Conservation (phyloP, 228 moss, liverwort and hornwort genomes). For the Sphagnum magellanicum region DNA sequence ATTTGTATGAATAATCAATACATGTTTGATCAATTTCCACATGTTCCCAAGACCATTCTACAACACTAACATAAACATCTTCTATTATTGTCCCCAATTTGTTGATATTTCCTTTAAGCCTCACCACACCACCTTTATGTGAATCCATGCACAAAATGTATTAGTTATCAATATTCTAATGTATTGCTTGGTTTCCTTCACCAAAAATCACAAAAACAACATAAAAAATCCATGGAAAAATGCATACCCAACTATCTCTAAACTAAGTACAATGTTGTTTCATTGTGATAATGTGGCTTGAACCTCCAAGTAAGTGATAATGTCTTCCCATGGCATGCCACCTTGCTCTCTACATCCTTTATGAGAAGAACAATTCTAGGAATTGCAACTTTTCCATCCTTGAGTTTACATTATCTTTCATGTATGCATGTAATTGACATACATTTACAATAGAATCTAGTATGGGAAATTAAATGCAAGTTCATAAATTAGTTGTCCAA, state of each 20-base stretch:
- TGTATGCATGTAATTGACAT: constrained; percentile 23
- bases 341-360: constrained; percentile 60
- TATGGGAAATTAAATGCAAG: no score
- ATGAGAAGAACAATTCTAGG: constrained; percentile 87
- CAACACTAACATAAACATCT: constrained; percentile 70
- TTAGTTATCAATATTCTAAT: constrained; percentile 62
- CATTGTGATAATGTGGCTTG: constrained; percentile 43
- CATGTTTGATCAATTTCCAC: constrained; percentile 78
- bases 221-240: constrained; percentile 85
- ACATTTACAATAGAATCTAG: no score
- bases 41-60: constrained; percentile 74
- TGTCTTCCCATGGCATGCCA: constrained; percentile 79
- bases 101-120: constrained; percentile 74
- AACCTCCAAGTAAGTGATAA: constrained; percentile 77
- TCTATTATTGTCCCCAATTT: constrained; percentile 74
- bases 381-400: constrained; percentile 55
- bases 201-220: constrained; percentile 70
- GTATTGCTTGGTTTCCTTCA: constrained; percentile 44
- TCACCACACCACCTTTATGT: constrained; percentile 72
- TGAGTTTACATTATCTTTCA: constrained; percentile 58
- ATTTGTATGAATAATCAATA: background rate
- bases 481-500: no score
- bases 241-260: constrained; percentile 76
- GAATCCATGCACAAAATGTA: constrained; percentile 75
- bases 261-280: constrained; percentile 35